Base-by-base conservation (phyloP, 106 monocot species). In the Alisma plantagoaquatica region DNA sequence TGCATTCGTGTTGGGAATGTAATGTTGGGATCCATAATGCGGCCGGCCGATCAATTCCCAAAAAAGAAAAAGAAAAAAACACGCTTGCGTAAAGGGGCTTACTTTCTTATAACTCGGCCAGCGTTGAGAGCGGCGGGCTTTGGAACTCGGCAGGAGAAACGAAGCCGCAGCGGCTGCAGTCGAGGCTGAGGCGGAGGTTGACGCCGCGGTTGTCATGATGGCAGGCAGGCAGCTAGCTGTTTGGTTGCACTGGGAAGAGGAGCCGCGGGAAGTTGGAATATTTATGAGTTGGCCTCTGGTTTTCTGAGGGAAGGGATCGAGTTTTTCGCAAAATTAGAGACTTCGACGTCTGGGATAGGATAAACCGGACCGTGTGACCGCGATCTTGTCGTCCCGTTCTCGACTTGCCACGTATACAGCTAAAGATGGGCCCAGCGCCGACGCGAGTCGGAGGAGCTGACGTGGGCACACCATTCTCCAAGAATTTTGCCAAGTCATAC, bases 301-400 rank as follows among this genome's bases (percentile, higher is more conserved):
- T 52, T 67, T 56, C 8, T 11, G 44, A 29, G n/a, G 0, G 18
- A 17, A 15, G 21, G 46, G 10, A 5, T n/a, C n/a, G n/a, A n/a
- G n/a, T n/a, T n/a, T n/a, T n/a, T n/a, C n/a, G n/a, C n/a, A n/a
- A n/a, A n/a, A n/a, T n/a, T n/a, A n/a, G n/a, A n/a, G 46, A 46
- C 14, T 6, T 14, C 0, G 21, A 17, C 17, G 21, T 15, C 18
- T 46, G 53, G 33, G 12, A 60, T 58, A 55, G 5, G 20, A 71
- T 75, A 75, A 72, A 84, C 79, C 62, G 72, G 72, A 49, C 47
- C 54, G 54, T 22, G 63, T 56, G 49, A 54, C 2, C 75, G 84
- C 78, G 72, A 79, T 84, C 84, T 58, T 22, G 27, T 22, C 2
- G 7, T 46, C 57, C 79, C 68, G 69, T 57, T 56, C 56, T 18